Evolutionary conservation across 23 red algal species (phyloP), one percentile per base, ranked within the genome.

Genomic region (Chondrus crispus): DNA sequence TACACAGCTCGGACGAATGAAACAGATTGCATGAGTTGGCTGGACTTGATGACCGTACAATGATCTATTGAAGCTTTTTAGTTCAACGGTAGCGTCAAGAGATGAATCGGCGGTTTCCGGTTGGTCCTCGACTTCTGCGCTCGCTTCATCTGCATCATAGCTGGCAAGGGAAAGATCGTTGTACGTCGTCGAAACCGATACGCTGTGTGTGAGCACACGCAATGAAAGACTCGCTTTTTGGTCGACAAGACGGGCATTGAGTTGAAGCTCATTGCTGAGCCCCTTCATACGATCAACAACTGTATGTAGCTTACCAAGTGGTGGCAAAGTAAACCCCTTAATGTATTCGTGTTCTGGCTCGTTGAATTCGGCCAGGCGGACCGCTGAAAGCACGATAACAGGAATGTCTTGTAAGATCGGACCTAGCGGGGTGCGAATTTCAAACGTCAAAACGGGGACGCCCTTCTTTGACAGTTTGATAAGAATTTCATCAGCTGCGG

Each of bases 401-500:
- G 95, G 90, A 46, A 98, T 78, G 73, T 98, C 89, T 46, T 98
- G 95, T 52, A 98, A 51, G 54, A 98, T 93, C 30, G 84, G 82
- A 22, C 93, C 93, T 3, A 95, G 85, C 19, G 86, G 62, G 38
- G 91, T 93, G 35, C 43, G 29, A 46, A 98, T 98, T 49, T 98
- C 95, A 76, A 98, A 89, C 12, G 90, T 94, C 26, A 98, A 86
- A 40, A 98, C 95, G 16, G 95, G 86, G 28, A 93, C 85, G 40
- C 90, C 85, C 60, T 98, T 98, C 76, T 93, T 93, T 24, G 90
- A 71, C 28, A 98, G 83, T 62, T 93, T 93, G 28, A 98, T 74
- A 32, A 77, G 70, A n/a, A 90, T 89, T 24, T 94, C 74, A 53
- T 98, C 85, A 36, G 86, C 95, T n/a, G 86, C 76, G 33, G 77